Conservation (phyloP, 2,329 filamentous ascomycete genomes). For the Fusarium algeriense region DNA sequence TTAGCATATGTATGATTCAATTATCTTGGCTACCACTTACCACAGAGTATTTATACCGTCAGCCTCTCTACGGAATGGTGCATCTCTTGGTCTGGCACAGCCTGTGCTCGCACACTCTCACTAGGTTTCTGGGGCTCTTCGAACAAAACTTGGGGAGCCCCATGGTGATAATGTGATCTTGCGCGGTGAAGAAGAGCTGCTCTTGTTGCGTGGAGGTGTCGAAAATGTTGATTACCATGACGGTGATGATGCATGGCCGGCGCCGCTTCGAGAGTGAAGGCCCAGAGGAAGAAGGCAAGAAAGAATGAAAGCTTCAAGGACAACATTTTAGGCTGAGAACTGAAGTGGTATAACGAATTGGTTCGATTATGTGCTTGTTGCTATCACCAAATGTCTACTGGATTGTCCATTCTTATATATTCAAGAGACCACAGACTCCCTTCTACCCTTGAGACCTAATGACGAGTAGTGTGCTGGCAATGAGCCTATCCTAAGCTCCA, state of each 20-base stretch:
- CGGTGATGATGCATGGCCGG: slow-evolving; percentile 43
- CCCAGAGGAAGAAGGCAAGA: slow-evolving; percentile 41
- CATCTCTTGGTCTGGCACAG: background rate
- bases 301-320: slow-evolving; percentile 33
- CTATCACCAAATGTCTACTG: slow-evolving; percentile 3
- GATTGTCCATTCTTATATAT: slow-evolving; percentile 32
- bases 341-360: background rate
- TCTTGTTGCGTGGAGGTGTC: slow-evolving; percentile 48
- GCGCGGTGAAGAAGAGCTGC: slow-evolving; percentile 48
- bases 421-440: slow-evolving; percentile 25
- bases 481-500: slow-evolving; percentile 8
- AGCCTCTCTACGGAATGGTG: slow-evolving; percentile 6
- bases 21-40: background rate
- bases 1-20: background rate
- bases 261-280: slow-evolving; percentile 42
- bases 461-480: slow-evolving; percentile 18
- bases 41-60: slow-evolving; percentile 1
- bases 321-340: slow-evolving; percentile 29
- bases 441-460: slow-evolving; percentile 28
- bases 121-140: slow-evolving; percentile 25
- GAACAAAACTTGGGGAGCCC: slow-evolving; percentile 9
- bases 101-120: slow-evolving; percentile 18
- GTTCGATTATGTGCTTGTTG: slow-evolving; percentile 16
- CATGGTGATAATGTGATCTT: slow-evolving; percentile 12
- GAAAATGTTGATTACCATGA: slow-evolving; percentile 36